These are phyloP conservation scores for Cryptosporidium ubiquitum DNA, from an alignment of 169 alveolate genomes.

Conservation along the genomic window DNA sequence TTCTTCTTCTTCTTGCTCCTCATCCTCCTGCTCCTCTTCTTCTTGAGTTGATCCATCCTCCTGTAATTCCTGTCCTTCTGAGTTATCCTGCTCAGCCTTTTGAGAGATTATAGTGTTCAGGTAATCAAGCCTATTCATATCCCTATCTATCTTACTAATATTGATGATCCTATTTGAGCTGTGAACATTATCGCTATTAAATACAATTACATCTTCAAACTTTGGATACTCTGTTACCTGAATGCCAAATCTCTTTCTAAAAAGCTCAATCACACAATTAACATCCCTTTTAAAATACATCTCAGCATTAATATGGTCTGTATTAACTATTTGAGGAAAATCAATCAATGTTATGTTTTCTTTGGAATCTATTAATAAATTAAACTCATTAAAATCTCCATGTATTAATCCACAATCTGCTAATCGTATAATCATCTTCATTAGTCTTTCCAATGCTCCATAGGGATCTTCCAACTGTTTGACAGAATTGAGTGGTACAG, in stretches of 20 bases:
- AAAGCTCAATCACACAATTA: constrained; percentile 90
- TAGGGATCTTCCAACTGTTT: constrained; percentile 84
- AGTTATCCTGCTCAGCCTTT: neutral
- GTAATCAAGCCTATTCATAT: constrained; percentile 83
- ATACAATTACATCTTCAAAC: constrained; percentile 75
- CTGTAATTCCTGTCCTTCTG: neutral
- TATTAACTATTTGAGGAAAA: constrained; percentile 98
- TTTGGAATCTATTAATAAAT: constrained; percentile 90
- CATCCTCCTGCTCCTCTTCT: constrained; percentile 74
- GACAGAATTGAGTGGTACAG: constrained; percentile 92
- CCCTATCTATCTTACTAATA: constrained; percentile 79
- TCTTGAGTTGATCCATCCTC: constrained; percentile 47
- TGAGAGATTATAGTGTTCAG: constrained; percentile 67
- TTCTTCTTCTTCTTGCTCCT: constrained; percentile 76
- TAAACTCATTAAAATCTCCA: constrained; percentile 98
- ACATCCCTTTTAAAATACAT: constrained; percentile 94
- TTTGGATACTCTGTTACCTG: constrained; percentile 90
- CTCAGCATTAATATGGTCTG: constrained; percentile 94
- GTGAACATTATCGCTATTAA: constrained; percentile 24
- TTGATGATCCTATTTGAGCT: constrained; percentile 80
- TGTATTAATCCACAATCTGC: constrained; percentile 97
- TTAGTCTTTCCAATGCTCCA: constrained; percentile 80
- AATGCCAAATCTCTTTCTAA: constrained; percentile 90
- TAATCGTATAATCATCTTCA: constrained; percentile 87
- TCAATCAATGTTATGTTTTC: constrained; percentile 90